These are phyloP conservation scores for Ilex asprella DNA, from an alignment of 257 asterid species.

Conservation along the genomic window DNA sequence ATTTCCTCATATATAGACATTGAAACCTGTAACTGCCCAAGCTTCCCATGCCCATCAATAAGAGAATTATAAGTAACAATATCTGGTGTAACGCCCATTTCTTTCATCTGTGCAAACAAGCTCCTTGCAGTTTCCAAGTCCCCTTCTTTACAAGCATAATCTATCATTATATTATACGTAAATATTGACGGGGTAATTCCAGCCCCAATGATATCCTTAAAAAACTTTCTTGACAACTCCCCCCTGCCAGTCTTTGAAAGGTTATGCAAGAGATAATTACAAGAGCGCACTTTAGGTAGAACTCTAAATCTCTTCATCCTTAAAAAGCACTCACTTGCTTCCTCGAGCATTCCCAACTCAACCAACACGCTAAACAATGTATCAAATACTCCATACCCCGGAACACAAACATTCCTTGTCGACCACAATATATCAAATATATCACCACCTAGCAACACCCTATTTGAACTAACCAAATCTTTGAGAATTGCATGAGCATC, in stretches of 20 bases:
- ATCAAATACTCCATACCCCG: constrained; percentile 80
- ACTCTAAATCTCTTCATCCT: constrained; percentile 57
- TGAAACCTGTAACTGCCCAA: constrained; percentile 52
- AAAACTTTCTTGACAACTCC: constrained; percentile 41
- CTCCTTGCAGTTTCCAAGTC: constrained; percentile 52
- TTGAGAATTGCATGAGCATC: constrained; percentile 52
- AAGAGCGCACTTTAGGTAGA: constrained; percentile 66
- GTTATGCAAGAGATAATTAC: constrained; percentile 69
- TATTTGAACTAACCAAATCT: constrained; percentile 38
- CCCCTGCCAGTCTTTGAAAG: constrained; percentile 40
- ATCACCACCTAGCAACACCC: constrained; percentile 17
- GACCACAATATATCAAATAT: constrained; percentile 71
- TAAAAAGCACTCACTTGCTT: constrained; percentile 67
- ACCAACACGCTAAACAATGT: constrained; percentile 60
- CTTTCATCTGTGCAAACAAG: constrained; percentile 63
- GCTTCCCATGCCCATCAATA: constrained; percentile 68
- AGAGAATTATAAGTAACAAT: constrained; percentile 79
- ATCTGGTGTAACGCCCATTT: constrained; percentile 54
- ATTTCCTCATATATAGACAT: constrained; percentile 62
- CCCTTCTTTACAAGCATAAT: constrained; percentile 63
- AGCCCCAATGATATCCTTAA: constrained; percentile 54
- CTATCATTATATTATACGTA: constrained; percentile 77
- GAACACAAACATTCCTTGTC: constrained; percentile 49
- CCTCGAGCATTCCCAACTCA: constrained; percentile 66
- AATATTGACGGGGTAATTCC: constrained; percentile 55